Evolutionary conservation across 441 rosid genomes (phyloP), one percentile per base, ranked within the genome.

Genomic region (Erodium chrysanthum): DNA sequence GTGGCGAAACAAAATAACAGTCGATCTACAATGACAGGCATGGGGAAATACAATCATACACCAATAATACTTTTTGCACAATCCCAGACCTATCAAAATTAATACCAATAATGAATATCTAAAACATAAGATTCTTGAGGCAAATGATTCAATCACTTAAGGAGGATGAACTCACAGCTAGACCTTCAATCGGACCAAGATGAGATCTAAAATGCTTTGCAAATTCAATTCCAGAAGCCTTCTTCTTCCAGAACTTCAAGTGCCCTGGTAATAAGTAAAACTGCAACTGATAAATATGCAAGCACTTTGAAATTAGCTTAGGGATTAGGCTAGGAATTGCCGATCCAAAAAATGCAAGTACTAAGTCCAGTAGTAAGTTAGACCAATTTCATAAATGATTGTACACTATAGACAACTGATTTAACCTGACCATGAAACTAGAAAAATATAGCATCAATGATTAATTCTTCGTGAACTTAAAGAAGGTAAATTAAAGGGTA

Each of bases 161-260:
- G 4, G 7, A 50, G 4, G 22, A 50, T 50, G 21, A 50, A 50
- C 58, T 50, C 58, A 50, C 22, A 50, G 58, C 58, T 17, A 50
- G 22, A 10, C 58, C 58, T 5, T 50, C 58, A 50, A 50, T 50
- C 0, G 58, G 58, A 50, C 58, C 58, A 17, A 50, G 58, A 18
- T 50, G 58, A 17, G 58, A 50, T 50, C 58, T 50, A 17, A 50
- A 50, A 50, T 50, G 58, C 22, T 50, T 50, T 0, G 58, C 58
- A 17, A 50, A 50, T 7, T 50, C 58, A 50, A 50, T 17, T 2
- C 58, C 58, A 0, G 9, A 15, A 17, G 58, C 58, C 58, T 15
- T 50, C 22, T 50, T 50, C 58, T 50, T 50, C 58, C 58, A 50
- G 20, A 50, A 50, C 58, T 46, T 46, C 52, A 52, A 17, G 18